phyloP scores from a whole-genome alignment of 1,139 yeast genomes.

The Schwanniomyces etchellsii region DNA sequence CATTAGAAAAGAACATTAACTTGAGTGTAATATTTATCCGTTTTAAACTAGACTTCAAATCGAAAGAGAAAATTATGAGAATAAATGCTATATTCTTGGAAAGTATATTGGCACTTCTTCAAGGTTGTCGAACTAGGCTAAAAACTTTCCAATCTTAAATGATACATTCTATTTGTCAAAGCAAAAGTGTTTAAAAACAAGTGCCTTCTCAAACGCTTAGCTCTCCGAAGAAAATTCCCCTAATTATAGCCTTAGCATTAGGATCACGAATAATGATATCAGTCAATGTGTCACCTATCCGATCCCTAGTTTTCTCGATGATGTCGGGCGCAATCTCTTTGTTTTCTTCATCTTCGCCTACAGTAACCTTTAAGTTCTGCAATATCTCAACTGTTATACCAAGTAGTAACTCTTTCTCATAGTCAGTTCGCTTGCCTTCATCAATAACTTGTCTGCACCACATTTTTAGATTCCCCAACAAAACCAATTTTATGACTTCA shows the following conservation, averaged over 20 bases:
- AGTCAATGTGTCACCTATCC: slow-evolving; percentile 61
- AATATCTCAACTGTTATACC: slow-evolving; percentile 53
- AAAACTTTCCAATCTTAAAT: too few relatives aligned
- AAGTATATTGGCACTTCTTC: too few relatives aligned
- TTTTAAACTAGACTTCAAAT: too few relatives aligned
- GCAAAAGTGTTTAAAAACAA: too few relatives aligned
- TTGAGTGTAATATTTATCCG: too few relatives aligned
- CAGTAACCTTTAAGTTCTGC: slow-evolving; percentile 34
- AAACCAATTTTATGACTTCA: slow-evolving; percentile 80
- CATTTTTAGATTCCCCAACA: slow-evolving; percentile 76
- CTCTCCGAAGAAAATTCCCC: slow-evolving; percentile 81
- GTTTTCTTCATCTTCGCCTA: slow-evolving; percentile 15
- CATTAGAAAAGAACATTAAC: too few relatives aligned
- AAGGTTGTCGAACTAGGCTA: too few relatives aligned
- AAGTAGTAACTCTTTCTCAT: slow-evolving; percentile 42
- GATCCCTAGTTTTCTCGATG: slow-evolving; percentile 29
- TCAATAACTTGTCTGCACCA: slow-evolving; percentile 63
- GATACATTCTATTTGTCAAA: too few relatives aligned
- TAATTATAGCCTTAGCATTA: slow-evolving; percentile 52
- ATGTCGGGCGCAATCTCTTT: slow-evolving; percentile 28
- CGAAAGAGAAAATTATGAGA: too few relatives aligned
- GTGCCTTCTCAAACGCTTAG: slow-evolving; percentile 15
- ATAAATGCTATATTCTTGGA: too few relatives aligned
- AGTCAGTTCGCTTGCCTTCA: slow-evolving; percentile 28
- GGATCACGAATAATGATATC: slow-evolving; percentile 42